Conservation (phyloP, 495 filamentous ascomycete species). For the Cenococcum geophilum region DNA sequence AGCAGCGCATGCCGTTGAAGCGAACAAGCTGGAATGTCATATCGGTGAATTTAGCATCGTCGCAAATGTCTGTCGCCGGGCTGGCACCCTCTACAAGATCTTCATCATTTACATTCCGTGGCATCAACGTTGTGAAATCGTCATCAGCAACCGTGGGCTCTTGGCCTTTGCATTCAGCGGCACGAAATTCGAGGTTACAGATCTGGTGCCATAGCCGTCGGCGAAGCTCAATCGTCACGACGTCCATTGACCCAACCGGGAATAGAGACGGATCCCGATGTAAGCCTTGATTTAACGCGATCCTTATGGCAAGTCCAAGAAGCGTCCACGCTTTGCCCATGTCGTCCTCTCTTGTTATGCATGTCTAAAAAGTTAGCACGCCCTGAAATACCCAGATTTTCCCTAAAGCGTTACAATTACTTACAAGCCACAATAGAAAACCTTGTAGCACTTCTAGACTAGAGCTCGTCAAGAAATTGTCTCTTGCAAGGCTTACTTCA, state of each 20-base stretch:
- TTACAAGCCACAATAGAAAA: conserved; percentile 25
- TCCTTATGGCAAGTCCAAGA: conserved; percentile 25
- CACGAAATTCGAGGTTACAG: conserved; percentile 29
- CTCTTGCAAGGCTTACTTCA: conserved; percentile 25
- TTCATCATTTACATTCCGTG: conserved; percentile 30
- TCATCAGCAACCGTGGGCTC: conserved; percentile 28
- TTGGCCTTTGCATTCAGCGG: conserved; percentile 30
- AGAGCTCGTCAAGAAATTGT: conserved; percentile 25
- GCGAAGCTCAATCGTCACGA: conserved; percentile 25
- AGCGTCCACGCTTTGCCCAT: conserved; percentile 32
- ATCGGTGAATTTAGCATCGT: conserved; percentile 20
- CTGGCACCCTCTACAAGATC: conserved; percentile 25
- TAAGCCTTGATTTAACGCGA: conserved; percentile 27
- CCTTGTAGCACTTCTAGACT: conserved; percentile 28
- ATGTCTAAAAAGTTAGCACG: conserved; percentile 15
- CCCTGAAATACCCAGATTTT: background rate
- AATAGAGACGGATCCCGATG: conserved; percentile 30
- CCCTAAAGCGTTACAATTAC: background rate
- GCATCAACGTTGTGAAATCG: conserved; percentile 26
- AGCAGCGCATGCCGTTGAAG: conserved; percentile 21
- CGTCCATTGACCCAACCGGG: conserved; percentile 24
- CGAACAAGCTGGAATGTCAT: conserved; percentile 29
- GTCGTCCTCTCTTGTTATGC: conserved; percentile 30
- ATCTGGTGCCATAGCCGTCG: conserved; percentile 30
- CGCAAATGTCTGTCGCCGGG: conserved; percentile 13